These are phyloP conservation scores for Nevesoporus exiguus DNA, from an alignment of 768 basidiomycete species.

Conservation along the genomic window DNA sequence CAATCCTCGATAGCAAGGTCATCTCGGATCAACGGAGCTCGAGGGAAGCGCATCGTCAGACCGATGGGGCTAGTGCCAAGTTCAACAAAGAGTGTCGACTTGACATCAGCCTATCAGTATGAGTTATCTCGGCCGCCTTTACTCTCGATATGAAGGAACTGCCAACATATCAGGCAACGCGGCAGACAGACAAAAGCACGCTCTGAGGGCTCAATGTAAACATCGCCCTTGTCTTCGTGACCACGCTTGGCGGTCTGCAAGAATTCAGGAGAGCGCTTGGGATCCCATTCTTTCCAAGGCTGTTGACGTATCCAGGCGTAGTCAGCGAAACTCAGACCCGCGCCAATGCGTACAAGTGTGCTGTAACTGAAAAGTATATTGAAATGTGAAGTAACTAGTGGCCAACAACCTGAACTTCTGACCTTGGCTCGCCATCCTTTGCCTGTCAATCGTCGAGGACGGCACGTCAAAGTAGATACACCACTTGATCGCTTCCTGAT, in stretches of 20 bases:
- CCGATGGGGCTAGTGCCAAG: slow-evolving; percentile 39
- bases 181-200: slow-evolving; percentile 32
- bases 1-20: slow-evolving; percentile 74
- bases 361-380: slow-evolving; percentile 55
- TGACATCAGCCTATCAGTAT: slow-evolving; percentile 49
- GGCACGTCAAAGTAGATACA: slow-evolving; percentile 85
- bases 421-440: slow-evolving; percentile 61
- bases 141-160: slow-evolving; percentile 93
- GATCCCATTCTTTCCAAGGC: slow-evolving; percentile 81
- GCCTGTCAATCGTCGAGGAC: slow-evolving; percentile 70
- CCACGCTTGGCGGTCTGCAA: slow-evolving; percentile 55
- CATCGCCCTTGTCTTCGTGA: slow-evolving; percentile 81
- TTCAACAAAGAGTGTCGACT: neutral
- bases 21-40: slow-evolving; percentile 75
- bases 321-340: slow-evolving; percentile 82
- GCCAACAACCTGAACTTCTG: slow-evolving; percentile 10
- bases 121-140: slow-evolving; percentile 89
- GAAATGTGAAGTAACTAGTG: neutral
- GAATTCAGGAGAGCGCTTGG: slow-evolving; percentile 70
- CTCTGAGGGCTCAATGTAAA: slow-evolving; percentile 90
- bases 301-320: slow-evolving; percentile 81
- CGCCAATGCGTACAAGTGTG: slow-evolving; percentile 86
- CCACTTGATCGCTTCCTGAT: slow-evolving; percentile 82
- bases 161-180: slow-evolving; percentile 2
- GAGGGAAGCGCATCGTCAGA: slow-evolving; percentile 92